Percentiles rank a stretch among this genome's conserved stretches.
These are phyloP conservation scores for Chlorella variabilis DNA, from an alignment of 163 green algal genomes.

Conservation along the genomic window DNA sequence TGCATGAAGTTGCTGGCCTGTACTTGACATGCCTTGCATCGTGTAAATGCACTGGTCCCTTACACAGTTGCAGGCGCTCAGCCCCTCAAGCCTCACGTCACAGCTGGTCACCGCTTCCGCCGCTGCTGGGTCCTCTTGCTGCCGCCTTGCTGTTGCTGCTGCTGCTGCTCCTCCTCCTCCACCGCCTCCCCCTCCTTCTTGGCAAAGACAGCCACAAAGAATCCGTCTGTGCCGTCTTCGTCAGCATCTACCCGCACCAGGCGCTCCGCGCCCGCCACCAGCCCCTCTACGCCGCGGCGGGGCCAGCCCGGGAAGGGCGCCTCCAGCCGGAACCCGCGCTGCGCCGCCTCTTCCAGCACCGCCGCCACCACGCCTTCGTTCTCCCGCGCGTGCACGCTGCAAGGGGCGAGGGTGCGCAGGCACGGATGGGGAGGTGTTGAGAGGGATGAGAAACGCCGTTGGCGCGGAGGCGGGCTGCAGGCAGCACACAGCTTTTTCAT, in stretches of 20 bases:
- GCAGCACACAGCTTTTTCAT: no score
- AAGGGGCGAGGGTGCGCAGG: neutral
- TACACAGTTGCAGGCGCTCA: no score
- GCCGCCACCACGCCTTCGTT: conserved; percentile 95
- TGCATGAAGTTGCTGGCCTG: neutral
- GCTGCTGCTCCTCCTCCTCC: neutral
- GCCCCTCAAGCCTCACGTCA: no score
- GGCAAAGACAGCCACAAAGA: conserved; percentile 90
- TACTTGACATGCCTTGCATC: no score
- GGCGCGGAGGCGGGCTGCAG: no score
- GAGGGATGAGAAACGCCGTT: no score
- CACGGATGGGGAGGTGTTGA: no score
- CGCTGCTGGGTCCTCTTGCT: neutral
- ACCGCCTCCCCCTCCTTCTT: neutral
- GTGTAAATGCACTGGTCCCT: no score
- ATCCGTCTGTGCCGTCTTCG: conserved; percentile 85
- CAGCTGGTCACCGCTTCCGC: no score
- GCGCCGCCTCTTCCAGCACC: conserved; percentile 71
- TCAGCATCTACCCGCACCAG: conserved; percentile 73
- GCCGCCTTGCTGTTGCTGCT: neutral
- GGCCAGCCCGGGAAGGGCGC: conserved; percentile 71
- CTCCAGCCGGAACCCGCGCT: conserved; percentile 68
- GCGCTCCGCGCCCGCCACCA: conserved; percentile 24
- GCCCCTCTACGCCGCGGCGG: conserved; percentile 50
- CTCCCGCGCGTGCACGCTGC: conserved; percentile 82